Evolutionary conservation across 2,329 filamentous ascomycete genomes (phyloP).

Genomic region (Ophiostoma fasciatum): DNA sequence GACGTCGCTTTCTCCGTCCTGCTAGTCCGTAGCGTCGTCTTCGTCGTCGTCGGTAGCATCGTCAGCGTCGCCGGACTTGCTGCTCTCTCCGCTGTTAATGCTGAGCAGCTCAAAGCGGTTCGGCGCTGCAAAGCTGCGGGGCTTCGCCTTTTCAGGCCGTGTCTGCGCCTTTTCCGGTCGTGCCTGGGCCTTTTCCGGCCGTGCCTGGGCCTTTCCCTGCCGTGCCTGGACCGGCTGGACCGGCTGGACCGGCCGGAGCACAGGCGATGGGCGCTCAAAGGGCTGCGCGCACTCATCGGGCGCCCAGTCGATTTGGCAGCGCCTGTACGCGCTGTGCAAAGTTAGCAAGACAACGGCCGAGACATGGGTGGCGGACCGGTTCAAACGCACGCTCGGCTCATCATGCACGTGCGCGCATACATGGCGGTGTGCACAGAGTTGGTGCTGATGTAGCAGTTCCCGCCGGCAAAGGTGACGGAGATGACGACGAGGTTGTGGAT

Average conservation of each 20-base stretch:
- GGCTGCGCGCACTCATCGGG: constrained; percentile 57
- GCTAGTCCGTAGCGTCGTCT: constrained; percentile 6
- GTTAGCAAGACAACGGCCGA: background rate
- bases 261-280: no score
- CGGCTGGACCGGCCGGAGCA: no score
- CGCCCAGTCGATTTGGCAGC: constrained; percentile 54
- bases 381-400: constrained; percentile 40
- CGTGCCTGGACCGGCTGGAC: no score
- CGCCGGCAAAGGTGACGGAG: constrained; percentile 41
- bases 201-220: no score
- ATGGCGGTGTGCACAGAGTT: constrained; percentile 66
- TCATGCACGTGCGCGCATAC: constrained; percentile 66
- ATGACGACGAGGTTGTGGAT: constrained; percentile 67
- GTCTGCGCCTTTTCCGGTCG: no score
- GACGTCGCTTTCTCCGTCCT: constrained; percentile 10
- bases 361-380: no score
- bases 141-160: constrained; percentile 15
- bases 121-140: constrained; percentile 21
- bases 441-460: constrained; percentile 53
- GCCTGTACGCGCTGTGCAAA: constrained; percentile 46
- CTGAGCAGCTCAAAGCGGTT: constrained; percentile 51
- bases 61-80: constrained; percentile 14
- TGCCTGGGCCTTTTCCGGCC: no score
- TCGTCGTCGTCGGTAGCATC: constrained; percentile 12
- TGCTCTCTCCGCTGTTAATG: constrained; percentile 28